A percentile compares a stretch with the other conserved stretches of the same genome.
Conservation (phyloP, 306 rosid genomes). For the Cucumis cinereus region DNA sequence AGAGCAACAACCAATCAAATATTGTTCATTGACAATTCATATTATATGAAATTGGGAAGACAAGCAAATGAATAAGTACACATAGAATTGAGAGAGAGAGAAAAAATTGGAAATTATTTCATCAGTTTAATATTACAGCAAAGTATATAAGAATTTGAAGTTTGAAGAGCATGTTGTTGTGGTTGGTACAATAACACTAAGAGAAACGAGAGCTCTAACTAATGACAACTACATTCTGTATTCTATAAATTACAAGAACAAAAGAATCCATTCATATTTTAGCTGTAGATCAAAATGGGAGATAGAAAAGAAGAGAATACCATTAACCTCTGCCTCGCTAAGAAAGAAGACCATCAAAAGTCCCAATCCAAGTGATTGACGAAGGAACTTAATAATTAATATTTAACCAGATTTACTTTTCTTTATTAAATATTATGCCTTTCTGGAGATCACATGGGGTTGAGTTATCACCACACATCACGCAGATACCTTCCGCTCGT, state of each 20-base stretch:
- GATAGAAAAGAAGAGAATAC: neutral
- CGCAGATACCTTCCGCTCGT: constrained; percentile 80
- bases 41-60: too few relatives aligned
- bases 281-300: constrained; percentile 1
- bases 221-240: constrained; percentile 3
- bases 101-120: neutral
- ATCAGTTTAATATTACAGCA: neutral
- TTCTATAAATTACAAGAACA: constrained; percentile 27
- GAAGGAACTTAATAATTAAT: constrained; percentile 5
- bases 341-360: neutral
- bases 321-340: constrained; percentile 10
- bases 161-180: constrained; percentile 38
- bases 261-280: constrained; percentile 32
- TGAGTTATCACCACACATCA: constrained; percentile 69
- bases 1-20: too few relatives aligned
- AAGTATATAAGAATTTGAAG: neutral
- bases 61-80: too few relatives aligned
- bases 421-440: neutral
- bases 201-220: constrained; percentile 25
- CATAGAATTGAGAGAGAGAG: neutral
- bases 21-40: too few relatives aligned
- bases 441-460: neutral
- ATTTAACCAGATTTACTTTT: neutral
- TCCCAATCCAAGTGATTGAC: neutral
- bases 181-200: constrained; percentile 32